Percentiles rank a stretch among this genome's conserved stretches.
phyloP scores from a whole-genome alignment of 768 basidiomycete species.

The Lactarius trivialis region DNA sequence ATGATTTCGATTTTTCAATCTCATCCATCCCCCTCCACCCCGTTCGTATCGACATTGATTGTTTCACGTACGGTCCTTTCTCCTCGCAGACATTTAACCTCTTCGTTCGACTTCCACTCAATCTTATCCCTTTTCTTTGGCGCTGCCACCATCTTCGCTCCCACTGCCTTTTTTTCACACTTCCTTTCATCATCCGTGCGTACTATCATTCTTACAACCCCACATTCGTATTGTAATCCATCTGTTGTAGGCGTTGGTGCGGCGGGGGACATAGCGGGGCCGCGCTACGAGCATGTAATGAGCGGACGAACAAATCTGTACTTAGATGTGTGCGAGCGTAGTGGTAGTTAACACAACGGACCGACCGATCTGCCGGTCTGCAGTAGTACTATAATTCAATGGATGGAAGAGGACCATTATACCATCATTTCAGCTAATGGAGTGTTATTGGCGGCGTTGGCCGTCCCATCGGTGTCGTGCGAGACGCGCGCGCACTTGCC shows the following conservation, averaged over 20 bases:
- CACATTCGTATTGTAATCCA: conserved; percentile 21
- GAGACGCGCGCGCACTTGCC: no score
- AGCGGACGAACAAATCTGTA: conserved; percentile 13
- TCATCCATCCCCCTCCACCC: no score
- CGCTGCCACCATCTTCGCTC: conserved; percentile 5
- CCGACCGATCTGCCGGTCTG: neutral
- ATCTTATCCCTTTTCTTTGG: neutral
- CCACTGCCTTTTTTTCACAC: neutral
- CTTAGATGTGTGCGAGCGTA: conserved; percentile 16
- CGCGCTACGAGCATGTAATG: conserved; percentile 19
- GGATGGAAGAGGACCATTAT: neutral
- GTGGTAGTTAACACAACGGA: neutral
- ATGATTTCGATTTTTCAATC: neutral
- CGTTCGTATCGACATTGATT: conserved; percentile 6
- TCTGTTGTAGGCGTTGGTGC: conserved; percentile 18
- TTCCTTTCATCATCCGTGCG: neutral
- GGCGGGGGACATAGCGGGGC: conserved; percentile 1
- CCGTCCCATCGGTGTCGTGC: neutral
- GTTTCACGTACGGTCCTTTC: neutral
- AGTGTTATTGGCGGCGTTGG: neutral
- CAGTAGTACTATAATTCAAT: neutral
- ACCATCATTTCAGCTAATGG: neutral
- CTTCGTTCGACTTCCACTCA: neutral
- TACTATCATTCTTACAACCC: conserved; percentile 13
- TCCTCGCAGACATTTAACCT: neutral